Base-by-base conservation (phyloP, 2,329 filamentous ascomycete genomes). In the Orbilia brochopaga region DNA sequence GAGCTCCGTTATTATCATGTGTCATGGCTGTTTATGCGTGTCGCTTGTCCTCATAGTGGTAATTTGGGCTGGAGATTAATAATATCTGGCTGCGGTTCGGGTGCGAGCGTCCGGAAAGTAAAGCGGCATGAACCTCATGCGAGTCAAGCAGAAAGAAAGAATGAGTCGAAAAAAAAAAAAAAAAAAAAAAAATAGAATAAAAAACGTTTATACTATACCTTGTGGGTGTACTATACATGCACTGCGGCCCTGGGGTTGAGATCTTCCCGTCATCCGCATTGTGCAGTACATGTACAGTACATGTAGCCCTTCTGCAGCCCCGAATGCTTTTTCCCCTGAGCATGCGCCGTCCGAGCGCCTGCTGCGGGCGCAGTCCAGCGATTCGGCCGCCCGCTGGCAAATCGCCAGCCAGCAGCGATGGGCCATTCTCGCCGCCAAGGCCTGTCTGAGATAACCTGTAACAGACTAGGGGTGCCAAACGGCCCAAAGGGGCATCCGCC, bases 381-480 rank as follows among this genome's bases (percentile, higher is more conserved):
- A 63, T 27, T 53, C 32, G 46, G 53, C 21, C 8, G 55, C 17
- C n/a, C 4, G 42, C 35, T 24, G 50, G 60, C 66, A 64, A 64
- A 70, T 64, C 53, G 55, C 65, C 50, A 27, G 67, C 64, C 67
- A 72, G 67, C 60, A 60, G 48, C 32, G 50, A 23, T 24, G 17
- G n/a, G 40, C 21, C 48, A 27, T 54, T 53, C 24, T 23, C 42
- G 48, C 30, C 37, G 67, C 67, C 67, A 72, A 72, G 67, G 40
- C 8, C n/a, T 61, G 60, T 65, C 67, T 72, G 55, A 72, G 67
- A 72, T 65, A 72, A 72, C 60, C 40, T 72, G 54, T 60, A 72
- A 72, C 67, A 50, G 44, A 54, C 67, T 65, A 72, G 57, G 37
- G 30, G 60, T 61, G 48, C 65, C 67, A 65, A 72, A 72, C 60